Evolutionary conservation across 148 eudicot species (phyloP).

Genomic region (Camellia lanceoleosa): DNA sequence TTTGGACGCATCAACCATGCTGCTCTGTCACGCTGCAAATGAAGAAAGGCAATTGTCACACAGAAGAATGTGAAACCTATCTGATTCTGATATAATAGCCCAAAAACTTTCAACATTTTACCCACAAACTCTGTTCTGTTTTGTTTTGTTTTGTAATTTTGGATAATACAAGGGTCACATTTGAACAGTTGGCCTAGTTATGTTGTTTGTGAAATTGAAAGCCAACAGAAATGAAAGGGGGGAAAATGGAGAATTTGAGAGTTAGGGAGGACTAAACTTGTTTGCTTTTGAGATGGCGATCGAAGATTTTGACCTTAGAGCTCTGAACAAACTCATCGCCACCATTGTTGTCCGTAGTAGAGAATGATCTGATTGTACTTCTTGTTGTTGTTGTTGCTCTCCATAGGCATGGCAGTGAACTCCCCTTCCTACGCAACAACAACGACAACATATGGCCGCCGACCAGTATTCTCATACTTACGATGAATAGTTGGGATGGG

Average conservation of each 20-base stretch:
- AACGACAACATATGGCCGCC: neutral
- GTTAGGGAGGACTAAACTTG: conserved; percentile 42
- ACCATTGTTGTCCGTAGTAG: conserved; percentile 15
- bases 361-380: conserved; percentile 19
- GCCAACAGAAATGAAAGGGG: no score
- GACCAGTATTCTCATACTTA: neutral
- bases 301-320: conserved; percentile 75
- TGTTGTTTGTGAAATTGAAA: no score
- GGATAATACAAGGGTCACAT: no score
- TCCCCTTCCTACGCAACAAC: neutral
- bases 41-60: neutral
- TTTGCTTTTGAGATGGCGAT: conserved; percentile 79
- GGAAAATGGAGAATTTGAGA: no score
- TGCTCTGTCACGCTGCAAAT: conserved; percentile 87
- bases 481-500: no score
- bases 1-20: conserved; percentile 79
- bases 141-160: no score
- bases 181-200: no score
- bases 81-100: no score
- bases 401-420: conserved; percentile 3
- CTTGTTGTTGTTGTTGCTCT: neutral
- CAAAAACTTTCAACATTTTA: no score
- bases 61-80: neutral
- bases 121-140: no score
- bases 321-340: conserved; percentile 31